These are phyloP conservation scores for Stereum hirsutum DNA, from an alignment of 1,284 basidiomycete genomes.

Conservation along the genomic window DNA sequence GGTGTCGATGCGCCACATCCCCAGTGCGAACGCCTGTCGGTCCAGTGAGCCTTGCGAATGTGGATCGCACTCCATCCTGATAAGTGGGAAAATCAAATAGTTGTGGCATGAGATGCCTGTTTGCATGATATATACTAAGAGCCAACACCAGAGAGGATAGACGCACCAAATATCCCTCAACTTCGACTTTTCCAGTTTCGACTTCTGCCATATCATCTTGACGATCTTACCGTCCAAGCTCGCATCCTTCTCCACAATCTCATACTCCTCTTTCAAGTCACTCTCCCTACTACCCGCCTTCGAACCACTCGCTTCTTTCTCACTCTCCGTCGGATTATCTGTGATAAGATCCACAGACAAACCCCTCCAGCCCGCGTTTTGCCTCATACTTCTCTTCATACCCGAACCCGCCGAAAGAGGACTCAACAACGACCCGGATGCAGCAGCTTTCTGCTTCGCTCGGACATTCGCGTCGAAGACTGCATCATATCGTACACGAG, in stretches of 20 bases:
- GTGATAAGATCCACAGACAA: constrained; percentile 65
- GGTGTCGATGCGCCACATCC: constrained; percentile 82
- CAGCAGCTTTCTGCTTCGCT: constrained; percentile 13
- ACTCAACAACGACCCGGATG: constrained; percentile 25
- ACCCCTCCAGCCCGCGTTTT: constrained; percentile 69
- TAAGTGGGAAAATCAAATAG: constrained; percentile 3
- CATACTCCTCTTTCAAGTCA: background rate
- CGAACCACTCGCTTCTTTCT: constrained; percentile 23
- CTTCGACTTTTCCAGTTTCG: background rate
- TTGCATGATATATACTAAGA: background rate
- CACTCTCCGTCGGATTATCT: constrained; percentile 20
- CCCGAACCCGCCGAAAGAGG: background rate
- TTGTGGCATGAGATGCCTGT: background rate
- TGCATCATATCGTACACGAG: constrained; percentile 54
- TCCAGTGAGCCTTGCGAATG: constrained; percentile 44
- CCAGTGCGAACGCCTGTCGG: constrained; percentile 57
- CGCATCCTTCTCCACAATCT: constrained; percentile 25
- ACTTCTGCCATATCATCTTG: background rate
- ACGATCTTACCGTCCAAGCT: constrained; percentile 21
- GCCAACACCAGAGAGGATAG: background rate
- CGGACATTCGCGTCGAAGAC: constrained; percentile 34
- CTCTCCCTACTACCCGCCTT: background rate
- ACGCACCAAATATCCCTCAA: background rate
- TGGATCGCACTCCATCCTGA: constrained; percentile 62
- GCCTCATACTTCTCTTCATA: constrained; percentile 32